A percentile compares a stretch with the other conserved stretches of the same genome.
These are phyloP conservation scores for Carex cristatella DNA, from an alignment of 176 grass and related monocot species.

Conservation along the genomic window DNA sequence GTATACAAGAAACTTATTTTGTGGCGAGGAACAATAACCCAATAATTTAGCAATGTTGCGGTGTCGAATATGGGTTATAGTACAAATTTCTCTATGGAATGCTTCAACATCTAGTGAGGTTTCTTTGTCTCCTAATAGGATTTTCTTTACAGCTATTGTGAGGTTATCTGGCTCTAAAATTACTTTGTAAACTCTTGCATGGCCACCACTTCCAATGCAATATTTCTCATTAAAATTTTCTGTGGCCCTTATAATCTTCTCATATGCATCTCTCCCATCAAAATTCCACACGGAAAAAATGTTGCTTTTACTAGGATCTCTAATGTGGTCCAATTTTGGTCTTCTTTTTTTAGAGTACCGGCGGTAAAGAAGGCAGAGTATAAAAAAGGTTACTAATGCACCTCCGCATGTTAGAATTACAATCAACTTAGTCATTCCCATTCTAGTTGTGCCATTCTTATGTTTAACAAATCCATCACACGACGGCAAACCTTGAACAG, in stretches of 20 bases:
- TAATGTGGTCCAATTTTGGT: background rate
- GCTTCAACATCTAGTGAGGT: background rate
- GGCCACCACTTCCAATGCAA: slow-evolving; percentile 7
- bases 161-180: background rate
- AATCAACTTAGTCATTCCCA: no score
- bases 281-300: slow-evolving; percentile 21
- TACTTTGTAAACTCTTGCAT: slow-evolving; percentile 23
- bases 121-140: background rate
- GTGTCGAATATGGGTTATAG: slow-evolving; percentile 24
- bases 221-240: slow-evolving; percentile 16
- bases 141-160: slow-evolving; percentile 18
- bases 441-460: no score
- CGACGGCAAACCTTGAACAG: no score
- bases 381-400: no score
- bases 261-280: background rate
- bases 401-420: no score
- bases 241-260: slow-evolving; percentile 11
- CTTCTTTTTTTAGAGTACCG: background rate
- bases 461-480: no score
- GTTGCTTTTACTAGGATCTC: background rate
- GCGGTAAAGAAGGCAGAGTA: no score
- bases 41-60: slow-evolving; percentile 22
- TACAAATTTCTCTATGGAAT: slow-evolving; percentile 9
- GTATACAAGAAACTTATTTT: slow-evolving; percentile 22
- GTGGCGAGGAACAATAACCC: slow-evolving; percentile 14